Evolutionary conservation across 768 basidiomycete genomes (phyloP).

Genomic region (Daedaleopsis sinensis): DNA sequence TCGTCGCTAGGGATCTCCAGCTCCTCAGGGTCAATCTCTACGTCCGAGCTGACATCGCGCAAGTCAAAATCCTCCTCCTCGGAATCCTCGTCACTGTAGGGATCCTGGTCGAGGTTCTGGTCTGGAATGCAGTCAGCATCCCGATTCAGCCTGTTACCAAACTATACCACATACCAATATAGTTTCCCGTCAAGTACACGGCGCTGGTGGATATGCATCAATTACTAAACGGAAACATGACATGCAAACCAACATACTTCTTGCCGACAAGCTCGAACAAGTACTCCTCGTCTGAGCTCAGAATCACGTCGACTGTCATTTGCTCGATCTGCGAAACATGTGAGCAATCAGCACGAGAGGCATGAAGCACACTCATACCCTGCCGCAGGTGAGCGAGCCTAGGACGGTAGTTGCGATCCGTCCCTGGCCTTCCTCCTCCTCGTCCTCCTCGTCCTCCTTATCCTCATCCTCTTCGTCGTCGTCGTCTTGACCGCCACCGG

Average conservation of each 20-base stretch:
- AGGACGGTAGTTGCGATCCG: slow-evolving; percentile 56
- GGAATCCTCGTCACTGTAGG: slow-evolving; percentile 50
- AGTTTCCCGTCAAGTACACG: slow-evolving; percentile 83
- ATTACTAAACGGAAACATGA: not conserved
- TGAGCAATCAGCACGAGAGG: not conserved
- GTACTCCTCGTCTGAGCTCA: slow-evolving; percentile 68
- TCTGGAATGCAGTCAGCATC: slow-evolving; percentile 39
- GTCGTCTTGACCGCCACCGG: slow-evolving; percentile 47
- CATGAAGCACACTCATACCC: slow-evolving; percentile 47
- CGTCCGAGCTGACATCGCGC: slow-evolving; percentile 82
- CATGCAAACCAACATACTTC: slow-evolving; percentile 55
- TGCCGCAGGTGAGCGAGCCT: slow-evolving; percentile 80
- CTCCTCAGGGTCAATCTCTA: slow-evolving; percentile 71
- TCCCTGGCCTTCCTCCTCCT: slow-evolving; percentile 29
- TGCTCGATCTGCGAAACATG: slow-evolving; percentile 68
- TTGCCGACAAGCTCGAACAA: slow-evolving; percentile 75
- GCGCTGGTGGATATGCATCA: slow-evolving; percentile 43
- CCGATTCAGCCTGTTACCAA: not conserved
- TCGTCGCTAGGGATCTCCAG: slow-evolving; percentile 52
- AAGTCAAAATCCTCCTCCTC: slow-evolving; percentile 64
- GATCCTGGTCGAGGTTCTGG: slow-evolving; percentile 53
- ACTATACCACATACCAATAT: slow-evolving; percentile 58
- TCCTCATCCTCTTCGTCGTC: slow-evolving; percentile 47
- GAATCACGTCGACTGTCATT: slow-evolving; percentile 65
- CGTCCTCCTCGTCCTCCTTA: slow-evolving; percentile 49